Conservation (phyloP, 805 yeast species). For the Danielozyma ontarioensis region DNA sequence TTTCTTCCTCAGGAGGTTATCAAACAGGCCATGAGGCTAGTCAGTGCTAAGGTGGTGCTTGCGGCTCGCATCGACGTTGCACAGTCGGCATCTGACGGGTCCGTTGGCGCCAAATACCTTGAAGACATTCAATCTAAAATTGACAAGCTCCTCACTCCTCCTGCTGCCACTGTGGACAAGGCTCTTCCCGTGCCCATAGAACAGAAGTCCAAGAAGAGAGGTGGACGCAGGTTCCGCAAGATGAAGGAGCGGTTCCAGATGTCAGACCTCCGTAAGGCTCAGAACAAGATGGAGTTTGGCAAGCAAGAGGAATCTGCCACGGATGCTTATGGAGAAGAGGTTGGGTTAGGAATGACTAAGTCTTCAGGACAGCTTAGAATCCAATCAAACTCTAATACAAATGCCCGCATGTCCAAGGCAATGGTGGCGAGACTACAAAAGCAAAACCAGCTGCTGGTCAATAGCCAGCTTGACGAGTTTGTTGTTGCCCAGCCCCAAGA, state of each 20-base stretch:
- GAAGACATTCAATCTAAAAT: slow-evolving; percentile 58
- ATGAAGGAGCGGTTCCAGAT: slow-evolving; percentile 74
- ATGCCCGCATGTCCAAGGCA: slow-evolving; percentile 56
- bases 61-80: slow-evolving; percentile 80
- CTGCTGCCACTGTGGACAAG: slow-evolving; percentile 54
- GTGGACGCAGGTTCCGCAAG: slow-evolving; percentile 77
- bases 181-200: slow-evolving; percentile 76
- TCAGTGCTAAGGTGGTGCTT: slow-evolving; percentile 72
- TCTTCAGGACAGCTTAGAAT: slow-evolving; percentile 18
- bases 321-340: slow-evolving; percentile 73
- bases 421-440: slow-evolving; percentile 46
- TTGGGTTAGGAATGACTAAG: slow-evolving; percentile 74
- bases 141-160: slow-evolving; percentile 72
- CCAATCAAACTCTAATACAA: slow-evolving; percentile 41
- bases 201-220: slow-evolving; percentile 73
- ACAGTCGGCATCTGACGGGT: slow-evolving; percentile 37
- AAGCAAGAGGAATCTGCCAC: slow-evolving; percentile 56
- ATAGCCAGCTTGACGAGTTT: not conserved
- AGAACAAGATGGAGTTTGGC: slow-evolving; percentile 82
- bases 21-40: slow-evolving; percentile 68
- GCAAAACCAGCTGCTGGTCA: slow-evolving; percentile 1
- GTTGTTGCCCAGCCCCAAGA: not conserved
- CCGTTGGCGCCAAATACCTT: slow-evolving; percentile 54
- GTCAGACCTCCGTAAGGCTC: slow-evolving; percentile 78
- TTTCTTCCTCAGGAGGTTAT: slow-evolving; percentile 53